Percentiles rank a stretch among this genome's conserved stretches.
Evolutionary conservation across 2,329 filamentous ascomycete species (phyloP).

Genomic region (Botrytis sinoallii): DNA sequence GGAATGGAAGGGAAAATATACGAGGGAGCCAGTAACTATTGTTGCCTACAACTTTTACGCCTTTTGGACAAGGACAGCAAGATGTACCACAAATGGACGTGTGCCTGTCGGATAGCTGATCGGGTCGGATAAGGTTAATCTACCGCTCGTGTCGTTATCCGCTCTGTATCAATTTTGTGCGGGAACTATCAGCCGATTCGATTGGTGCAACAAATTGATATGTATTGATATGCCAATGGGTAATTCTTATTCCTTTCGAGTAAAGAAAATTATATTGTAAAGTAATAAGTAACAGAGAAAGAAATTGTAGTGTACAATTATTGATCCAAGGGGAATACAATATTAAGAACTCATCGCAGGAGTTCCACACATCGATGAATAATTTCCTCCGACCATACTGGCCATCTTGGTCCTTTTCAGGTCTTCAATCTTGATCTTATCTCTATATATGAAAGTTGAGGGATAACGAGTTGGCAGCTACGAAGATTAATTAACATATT

Average conservation of each 20-base stretch:
- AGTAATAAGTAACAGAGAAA: not conserved
- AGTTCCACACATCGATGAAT: no score
- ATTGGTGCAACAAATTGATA: not conserved
- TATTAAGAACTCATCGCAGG: not conserved
- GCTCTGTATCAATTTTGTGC: not conserved
- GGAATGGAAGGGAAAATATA: not conserved
- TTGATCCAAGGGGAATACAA: not conserved
- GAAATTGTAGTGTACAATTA: not conserved
- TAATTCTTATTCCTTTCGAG: not conserved
- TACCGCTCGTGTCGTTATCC: not conserved
- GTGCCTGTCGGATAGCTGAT: not conserved
- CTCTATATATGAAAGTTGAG: conserved; percentile 9
- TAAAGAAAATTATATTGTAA: not conserved
- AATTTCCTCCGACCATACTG: not conserved
- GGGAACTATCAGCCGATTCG: not conserved
- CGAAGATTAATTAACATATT: not conserved
- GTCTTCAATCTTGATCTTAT: not conserved
- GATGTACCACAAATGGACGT: not conserved
- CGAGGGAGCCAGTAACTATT: not conserved
- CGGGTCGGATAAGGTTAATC: not conserved
- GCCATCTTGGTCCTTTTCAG: not conserved
- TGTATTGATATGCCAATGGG: not conserved
- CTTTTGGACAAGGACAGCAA: not conserved
- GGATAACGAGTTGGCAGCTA: conserved; percentile 12
- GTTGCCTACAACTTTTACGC: not conserved